Evolutionary conservation across 139 green algal genomes (phyloP), one percentile per base, ranked within the genome.

Genomic region (Ostreobium quekettii): DNA sequence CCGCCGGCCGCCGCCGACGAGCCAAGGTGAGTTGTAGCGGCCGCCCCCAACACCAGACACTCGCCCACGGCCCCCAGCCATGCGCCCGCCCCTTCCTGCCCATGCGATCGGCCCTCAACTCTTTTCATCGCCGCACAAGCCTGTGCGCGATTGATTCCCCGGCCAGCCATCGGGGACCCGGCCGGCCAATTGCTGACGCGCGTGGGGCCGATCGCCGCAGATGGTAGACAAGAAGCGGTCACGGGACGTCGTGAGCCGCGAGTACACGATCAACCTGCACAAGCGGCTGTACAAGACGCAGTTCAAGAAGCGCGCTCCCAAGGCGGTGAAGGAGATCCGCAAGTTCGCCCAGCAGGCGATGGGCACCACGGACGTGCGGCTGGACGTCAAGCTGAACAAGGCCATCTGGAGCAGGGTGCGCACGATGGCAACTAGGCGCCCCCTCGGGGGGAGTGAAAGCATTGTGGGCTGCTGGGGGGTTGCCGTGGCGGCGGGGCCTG

Each of bases 331-430:
- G 83, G 87, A 98, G 83, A 97, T 99, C 75, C 85, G 86, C 69
- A 88, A 90, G 80, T 99, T 99, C 67, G 94, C 93, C 22, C 24
- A 71, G 33, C 96, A 97, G 87, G 74, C 86, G 46, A 99, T 99
- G 94, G 84, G 84, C 66, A 99, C 95, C 28, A 87, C 74, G 8
- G 95, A 99, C 42, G 95, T 99, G 49, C 83, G 93, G 57, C 57
- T 99, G 35, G 95, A 99, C 78, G 91, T 97, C 22, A 96, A 95
- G 83, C 90, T 99, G 4, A 99, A 99, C 90, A 99, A 98, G 87
- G 82, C 83, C 1, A 83, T 99, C 28, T 99, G 95, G 95, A 87
- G 76, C 76, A 85, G 36, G 26, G 61, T 83, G 67, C n/a, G n/a
- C n/a, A n/a, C n/a, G n/a, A 80, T 85, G 47, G n/a, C 57, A 42